These are phyloP conservation scores for Eucalyptus albens DNA, from an alignment of 345 rosid species.

Conservation along the genomic window DNA sequence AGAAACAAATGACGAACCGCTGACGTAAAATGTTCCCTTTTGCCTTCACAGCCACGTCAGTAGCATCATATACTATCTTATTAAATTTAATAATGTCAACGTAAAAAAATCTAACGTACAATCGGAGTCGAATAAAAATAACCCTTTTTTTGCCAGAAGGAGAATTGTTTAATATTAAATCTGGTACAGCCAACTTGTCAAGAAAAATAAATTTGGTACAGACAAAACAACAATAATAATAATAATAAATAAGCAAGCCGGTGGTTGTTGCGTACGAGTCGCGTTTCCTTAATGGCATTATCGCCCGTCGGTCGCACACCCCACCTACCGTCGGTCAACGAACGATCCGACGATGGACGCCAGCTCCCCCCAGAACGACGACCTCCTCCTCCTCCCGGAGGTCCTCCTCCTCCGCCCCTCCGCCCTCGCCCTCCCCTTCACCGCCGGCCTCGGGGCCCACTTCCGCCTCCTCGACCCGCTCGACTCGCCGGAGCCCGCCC, in stretches of 20 bases:
- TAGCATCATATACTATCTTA: not conserved
- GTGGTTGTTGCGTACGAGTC: not conserved
- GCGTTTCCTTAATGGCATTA: not conserved
- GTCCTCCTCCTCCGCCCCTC: constrained; percentile 17
- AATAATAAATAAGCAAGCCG: no score
- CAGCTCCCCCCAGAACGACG: not conserved
- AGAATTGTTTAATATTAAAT: no score
- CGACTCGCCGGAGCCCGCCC: not conserved
- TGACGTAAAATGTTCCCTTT: not conserved
- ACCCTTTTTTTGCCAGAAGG: not conserved
- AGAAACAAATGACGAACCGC: not conserved
- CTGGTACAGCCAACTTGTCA: no score
- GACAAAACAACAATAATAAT: no score
- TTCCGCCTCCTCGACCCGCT: constrained; percentile 14
- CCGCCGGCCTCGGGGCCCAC: not conserved
- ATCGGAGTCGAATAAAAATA: not conserved
- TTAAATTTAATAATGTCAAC: not conserved
- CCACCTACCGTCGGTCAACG: not conserved
- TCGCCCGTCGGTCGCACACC: not conserved
- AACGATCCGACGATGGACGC: not conserved
- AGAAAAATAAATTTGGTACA: no score
- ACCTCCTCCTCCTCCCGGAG: not conserved
- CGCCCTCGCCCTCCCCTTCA: not conserved
- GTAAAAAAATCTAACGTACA: no score
- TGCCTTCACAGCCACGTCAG: not conserved